phyloP scores from a whole-genome alignment of 1,284 basidiomycete genomes.

The Coriolopsis trogii region DNA sequence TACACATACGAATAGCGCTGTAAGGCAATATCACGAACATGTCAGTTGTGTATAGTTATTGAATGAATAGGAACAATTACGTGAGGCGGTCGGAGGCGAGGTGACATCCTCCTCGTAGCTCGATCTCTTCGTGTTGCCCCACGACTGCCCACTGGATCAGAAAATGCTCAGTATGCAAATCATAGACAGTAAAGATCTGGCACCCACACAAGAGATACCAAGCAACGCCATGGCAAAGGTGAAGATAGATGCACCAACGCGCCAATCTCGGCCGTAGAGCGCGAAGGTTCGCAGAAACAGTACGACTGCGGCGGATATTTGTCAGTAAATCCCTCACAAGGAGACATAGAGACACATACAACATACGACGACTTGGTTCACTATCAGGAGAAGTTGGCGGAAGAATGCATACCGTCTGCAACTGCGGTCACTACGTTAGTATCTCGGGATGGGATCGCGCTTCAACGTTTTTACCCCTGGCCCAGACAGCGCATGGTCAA shows the following conservation, averaged over 20 bases:
- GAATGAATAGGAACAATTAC: constrained; percentile 15
- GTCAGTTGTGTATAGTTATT: not conserved
- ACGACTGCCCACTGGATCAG: constrained; percentile 25
- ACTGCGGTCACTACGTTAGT: constrained; percentile 12
- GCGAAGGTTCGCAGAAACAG: constrained; percentile 33
- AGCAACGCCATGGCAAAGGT: constrained; percentile 18
- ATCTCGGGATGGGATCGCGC: no score
- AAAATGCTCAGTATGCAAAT: not conserved
- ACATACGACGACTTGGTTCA: constrained; percentile 33
- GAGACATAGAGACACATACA: constrained; percentile 18
- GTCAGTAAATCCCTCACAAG: not conserved
- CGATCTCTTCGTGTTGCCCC: constrained; percentile 23
- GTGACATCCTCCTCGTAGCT: constrained; percentile 30
- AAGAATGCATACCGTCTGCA: constrained; percentile 33
- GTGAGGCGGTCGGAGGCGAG: constrained; percentile 22
- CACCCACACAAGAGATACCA: constrained; percentile 26
- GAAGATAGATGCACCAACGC: constrained; percentile 23
- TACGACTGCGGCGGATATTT: constrained; percentile 17
- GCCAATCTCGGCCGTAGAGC: constrained; percentile 28
- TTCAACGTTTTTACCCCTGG: no score
- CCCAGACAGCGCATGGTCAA: no score
- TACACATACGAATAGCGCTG: constrained; percentile 27
- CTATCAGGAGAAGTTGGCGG: constrained; percentile 31
- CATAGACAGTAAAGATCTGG: not conserved
- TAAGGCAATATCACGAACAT: not conserved